Evolutionary conservation across 345 rosid genomes (phyloP).

Genomic region (Corchorus capsularis): DNA sequence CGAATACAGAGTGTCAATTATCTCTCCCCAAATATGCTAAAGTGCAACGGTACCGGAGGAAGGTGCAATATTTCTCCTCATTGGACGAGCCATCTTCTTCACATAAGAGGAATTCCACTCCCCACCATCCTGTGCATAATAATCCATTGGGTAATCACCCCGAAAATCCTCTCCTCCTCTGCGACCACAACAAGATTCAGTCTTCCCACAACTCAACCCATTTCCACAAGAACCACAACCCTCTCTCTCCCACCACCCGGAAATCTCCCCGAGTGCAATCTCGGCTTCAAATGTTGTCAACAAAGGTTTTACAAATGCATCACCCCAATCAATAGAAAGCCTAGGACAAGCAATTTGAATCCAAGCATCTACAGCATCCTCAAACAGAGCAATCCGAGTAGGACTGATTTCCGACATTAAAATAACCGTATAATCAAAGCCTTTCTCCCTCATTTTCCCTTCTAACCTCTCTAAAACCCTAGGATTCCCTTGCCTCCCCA

Average conservation of each 20-base stretch:
- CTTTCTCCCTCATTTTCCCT: constrained; percentile 70
- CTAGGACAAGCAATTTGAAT: constrained; percentile 94
- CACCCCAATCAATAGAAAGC: constrained; percentile 97
- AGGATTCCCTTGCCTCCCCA: constrained; percentile 96
- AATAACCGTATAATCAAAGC: constrained; percentile 56
- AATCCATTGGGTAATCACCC: constrained; percentile 94
- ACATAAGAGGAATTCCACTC: constrained; percentile 89
- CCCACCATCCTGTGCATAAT: constrained; percentile 94
- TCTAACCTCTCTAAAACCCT: constrained; percentile 75
- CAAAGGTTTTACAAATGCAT: constrained; percentile 76
- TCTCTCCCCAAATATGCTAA: not conserved
- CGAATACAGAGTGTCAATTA: not conserved
- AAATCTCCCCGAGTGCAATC: constrained; percentile 66
- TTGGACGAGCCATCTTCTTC: constrained; percentile 59
- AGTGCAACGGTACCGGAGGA: constrained; percentile 6
- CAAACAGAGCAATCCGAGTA: constrained; percentile 66
- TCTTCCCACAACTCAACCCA: constrained; percentile 34
- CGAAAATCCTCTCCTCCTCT: constrained; percentile 23
- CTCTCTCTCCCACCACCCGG: constrained; percentile 87
- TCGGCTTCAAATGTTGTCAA: constrained; percentile 91
- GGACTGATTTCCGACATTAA: constrained; percentile 94
- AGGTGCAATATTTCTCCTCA: constrained; percentile 32
- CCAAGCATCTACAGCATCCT: constrained; percentile 90
- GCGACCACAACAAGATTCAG: constrained; percentile 20
- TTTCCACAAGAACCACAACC: constrained; percentile 30